Evolutionary conservation across 2,329 filamentous ascomycete genomes (phyloP), one percentile per base, ranked within the genome.

Genomic region (Samsoniella hepiali): DNA sequence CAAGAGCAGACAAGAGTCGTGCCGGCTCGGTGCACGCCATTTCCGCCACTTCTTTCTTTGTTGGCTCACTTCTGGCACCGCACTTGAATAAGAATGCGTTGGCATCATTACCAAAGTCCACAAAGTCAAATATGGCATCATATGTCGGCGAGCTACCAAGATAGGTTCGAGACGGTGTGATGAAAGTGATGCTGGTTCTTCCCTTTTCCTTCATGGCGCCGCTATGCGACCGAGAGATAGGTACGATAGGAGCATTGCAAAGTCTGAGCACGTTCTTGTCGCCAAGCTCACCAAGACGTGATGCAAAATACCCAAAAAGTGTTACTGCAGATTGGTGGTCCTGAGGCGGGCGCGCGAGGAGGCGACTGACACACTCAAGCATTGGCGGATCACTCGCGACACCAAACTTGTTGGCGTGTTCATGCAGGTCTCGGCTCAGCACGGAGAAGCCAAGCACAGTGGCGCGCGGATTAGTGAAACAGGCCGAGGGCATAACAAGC

Each of bases 121-220:
- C 93, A 75, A 97, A 99, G 72, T 98, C 93, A 68, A 99, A 97
- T 38, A 99, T 96, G 38, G 96, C 91, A 11, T 87, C 90, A 70
- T 96, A 99, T 8, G 81, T 82, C 2, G 78, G 74, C 6, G 83
- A 87, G 34, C 68, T 88, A 9, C 95, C 95, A 2, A 99, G 81
- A 73, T 97, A 99, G 66, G 90, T 93, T 47, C 87, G 82, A 53
- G 83, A 84, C 5, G 95, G 94, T 17, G 85, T 82, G 51, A 93
- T 81, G 68, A 74, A 69, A 3, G 70, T 68, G 2, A 70, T 47
- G 2, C 58, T 70, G 50, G 70, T 72, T 62, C 72, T 58, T 47
- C 76, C 67, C 64, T 82, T 84, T 64, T 82, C 82, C 50, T 72
- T 72, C 2, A 10, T 27, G 29, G 68, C 65, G 65, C 72, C 68